phyloP scores from a whole-genome alignment of 495 filamentous ascomycete species.

The Penicillium nucicola region DNA sequence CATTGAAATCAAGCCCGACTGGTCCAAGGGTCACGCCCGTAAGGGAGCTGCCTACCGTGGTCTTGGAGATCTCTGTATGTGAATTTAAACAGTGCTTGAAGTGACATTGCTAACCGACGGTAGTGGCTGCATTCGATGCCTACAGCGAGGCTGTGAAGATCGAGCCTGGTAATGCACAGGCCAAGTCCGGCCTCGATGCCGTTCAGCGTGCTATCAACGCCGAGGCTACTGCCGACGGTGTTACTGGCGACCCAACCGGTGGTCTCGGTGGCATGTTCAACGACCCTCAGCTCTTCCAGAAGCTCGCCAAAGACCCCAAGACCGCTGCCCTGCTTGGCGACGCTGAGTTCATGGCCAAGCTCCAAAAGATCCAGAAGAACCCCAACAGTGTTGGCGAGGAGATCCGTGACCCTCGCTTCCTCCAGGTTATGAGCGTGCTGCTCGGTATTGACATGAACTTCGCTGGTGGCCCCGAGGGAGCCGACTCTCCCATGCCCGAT shows the following conservation, averaged over 20 bases:
- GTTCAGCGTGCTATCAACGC: constrained; percentile 86
- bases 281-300: constrained; percentile 84
- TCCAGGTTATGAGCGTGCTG: constrained; percentile 90
- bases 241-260: constrained; percentile 61
- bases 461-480: constrained; percentile 50
- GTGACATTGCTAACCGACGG: not conserved
- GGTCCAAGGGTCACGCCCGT: constrained; percentile 91
- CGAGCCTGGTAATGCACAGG: constrained; percentile 87
- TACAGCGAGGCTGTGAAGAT: constrained; percentile 90
- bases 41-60: constrained; percentile 92
- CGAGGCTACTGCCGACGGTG: constrained; percentile 67
- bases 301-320: constrained; percentile 91
- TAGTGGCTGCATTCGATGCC: constrained; percentile 77
- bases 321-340: constrained; percentile 84
- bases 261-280: constrained; percentile 89
- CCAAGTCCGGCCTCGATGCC: constrained; percentile 79
- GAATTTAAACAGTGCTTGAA: not conserved
- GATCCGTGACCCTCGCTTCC: constrained; percentile 84
- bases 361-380: constrained; percentile 75
- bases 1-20: constrained; percentile 91
- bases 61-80: constrained; percentile 71
- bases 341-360: constrained; percentile 81
- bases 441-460: constrained; percentile 94
- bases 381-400: constrained; percentile 74
- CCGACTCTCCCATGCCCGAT: constrained; percentile 70